Conservation (phyloP, 2,329 filamentous ascomycete species). For the Pseudogymnoascus destructans region DNA sequence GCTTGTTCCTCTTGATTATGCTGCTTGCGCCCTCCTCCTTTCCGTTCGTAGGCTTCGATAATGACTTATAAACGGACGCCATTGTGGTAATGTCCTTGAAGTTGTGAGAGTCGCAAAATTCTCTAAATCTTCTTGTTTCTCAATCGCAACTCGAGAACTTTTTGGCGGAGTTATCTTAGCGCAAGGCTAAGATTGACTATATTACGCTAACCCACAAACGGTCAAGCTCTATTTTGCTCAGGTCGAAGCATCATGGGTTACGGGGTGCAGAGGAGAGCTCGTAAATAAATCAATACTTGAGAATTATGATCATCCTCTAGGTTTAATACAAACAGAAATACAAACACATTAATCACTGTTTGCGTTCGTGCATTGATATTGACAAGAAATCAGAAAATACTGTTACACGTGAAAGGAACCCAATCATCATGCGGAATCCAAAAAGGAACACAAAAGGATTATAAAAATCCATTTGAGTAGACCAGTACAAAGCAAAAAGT, state of each 20-base stretch:
- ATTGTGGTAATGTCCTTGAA: slow-evolving; percentile 31
- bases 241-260: slow-evolving; percentile 1
- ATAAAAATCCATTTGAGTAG: slow-evolving; percentile 9
- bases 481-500: slow-evolving; percentile 9
- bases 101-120: slow-evolving; percentile 18
- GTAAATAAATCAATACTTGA: not conserved
- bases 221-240: not conserved
- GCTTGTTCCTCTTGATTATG: slow-evolving; percentile 46
- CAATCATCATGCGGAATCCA: slow-evolving; percentile 11
- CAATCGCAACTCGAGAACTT: slow-evolving; percentile 12
- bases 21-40: slow-evolving; percentile 9
- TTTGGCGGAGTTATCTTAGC: slow-evolving; percentile 11
- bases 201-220: not conserved
- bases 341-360: not conserved
- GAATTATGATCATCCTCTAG: not conserved
- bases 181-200: slow-evolving; percentile 3
- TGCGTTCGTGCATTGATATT: not conserved
- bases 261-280: not conserved
- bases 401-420: slow-evolving; percentile 13
- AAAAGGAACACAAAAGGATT: slow-evolving; percentile 10
- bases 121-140: slow-evolving; percentile 11
- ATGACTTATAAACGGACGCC: slow-evolving; percentile 63
- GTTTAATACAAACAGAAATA: not conserved
- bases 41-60: slow-evolving; percentile 47
- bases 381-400: slow-evolving; percentile 9